Evolutionary conservation across 805 yeast genomes (phyloP), one percentile per base, ranked within the genome.

Genomic region (Ogataea paradorogensis): DNA sequence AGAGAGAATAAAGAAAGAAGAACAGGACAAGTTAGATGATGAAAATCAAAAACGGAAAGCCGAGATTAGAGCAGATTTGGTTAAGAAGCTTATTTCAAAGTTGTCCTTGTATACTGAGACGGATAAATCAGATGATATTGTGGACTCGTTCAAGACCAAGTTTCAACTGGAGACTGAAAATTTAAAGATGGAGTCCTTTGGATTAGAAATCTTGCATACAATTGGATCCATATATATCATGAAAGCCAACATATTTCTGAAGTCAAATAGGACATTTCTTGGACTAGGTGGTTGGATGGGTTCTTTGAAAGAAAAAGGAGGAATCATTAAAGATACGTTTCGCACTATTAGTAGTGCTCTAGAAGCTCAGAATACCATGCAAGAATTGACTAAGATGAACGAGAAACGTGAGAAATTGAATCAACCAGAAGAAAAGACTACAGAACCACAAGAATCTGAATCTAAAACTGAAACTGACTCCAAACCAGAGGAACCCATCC

Each of bases 151-250:
- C 55, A 64, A 60, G n/a, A 52, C 53, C 9, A 78, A 78, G 49
- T 66, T 85, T 21, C 62, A 66, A 27, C 66, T 68, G 39, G 93
- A 85, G 56, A 76, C 84, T 30, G 90, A 84, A 50, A 84, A 84
- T 46, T 69, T 93, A 58, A 93, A 93, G 62, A 78, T 88, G 74
- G 99, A 93, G 70, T 86, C 96, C 38, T 93, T 93, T 66, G 99
- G 99, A 10, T 65, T 91, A 35, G 95, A 91, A 63, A 70, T 93
- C 35, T 67, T 91, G 48, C 89, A 83, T 50, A 68, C 91, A 14
- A 83, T 93, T 46, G 97, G 98, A 14, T 74, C 74, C 45, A 76
- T 86, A 5, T 93, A 93, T 63, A 72, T 72, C 40, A 70, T 75
- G 25, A 88, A 88, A 56, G 95, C 95, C 2, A 70, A 76, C 42